A percentile compares a stretch with the other conserved stretches of the same genome.
These are phyloP conservation scores for Tolypocladium nubicola DNA, from an alignment of 2,329 filamentous ascomycete species.

Conservation along the genomic window DNA sequence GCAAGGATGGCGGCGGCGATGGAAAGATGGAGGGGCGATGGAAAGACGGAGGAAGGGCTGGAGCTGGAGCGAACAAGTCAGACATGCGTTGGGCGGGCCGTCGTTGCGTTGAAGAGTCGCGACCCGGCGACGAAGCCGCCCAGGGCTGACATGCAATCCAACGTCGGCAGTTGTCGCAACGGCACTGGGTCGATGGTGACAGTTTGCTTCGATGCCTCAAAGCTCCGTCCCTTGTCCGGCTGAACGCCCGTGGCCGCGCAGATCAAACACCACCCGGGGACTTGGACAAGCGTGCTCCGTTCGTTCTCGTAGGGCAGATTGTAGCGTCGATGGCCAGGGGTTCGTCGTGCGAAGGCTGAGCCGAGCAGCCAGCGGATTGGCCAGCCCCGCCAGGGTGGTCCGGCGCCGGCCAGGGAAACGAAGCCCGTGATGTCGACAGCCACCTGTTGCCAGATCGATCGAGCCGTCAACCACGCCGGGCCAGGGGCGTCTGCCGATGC, in stretches of 20 bases:
- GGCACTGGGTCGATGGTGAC: neutral
- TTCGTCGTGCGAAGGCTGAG: neutral
- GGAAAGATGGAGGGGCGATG: neutral
- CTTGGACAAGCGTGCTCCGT: neutral
- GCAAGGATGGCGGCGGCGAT: neutral
- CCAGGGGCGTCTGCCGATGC: neutral
- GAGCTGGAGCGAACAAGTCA: neutral
- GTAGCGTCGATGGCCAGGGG: neutral
- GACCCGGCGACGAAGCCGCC: neutral
- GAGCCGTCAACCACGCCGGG: neutral
- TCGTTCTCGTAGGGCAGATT: neutral
- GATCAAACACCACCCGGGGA: neutral
- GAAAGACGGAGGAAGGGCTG: neutral
- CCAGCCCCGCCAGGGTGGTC: neutral
- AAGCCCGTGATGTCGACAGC: neutral
- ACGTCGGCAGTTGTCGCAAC: neutral
- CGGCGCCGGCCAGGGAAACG: neutral
- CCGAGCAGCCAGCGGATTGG: neutral
- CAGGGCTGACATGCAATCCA: neutral
- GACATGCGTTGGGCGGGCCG: neutral
- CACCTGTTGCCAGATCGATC: neutral
- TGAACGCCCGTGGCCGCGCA: neutral
- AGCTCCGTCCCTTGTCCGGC: neutral
- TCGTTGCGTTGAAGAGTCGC: neutral
- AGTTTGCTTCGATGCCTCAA: neutral